These are phyloP conservation scores for Lantana camara DNA, from an alignment of 257 asterid genomes.

Conservation along the genomic window DNA sequence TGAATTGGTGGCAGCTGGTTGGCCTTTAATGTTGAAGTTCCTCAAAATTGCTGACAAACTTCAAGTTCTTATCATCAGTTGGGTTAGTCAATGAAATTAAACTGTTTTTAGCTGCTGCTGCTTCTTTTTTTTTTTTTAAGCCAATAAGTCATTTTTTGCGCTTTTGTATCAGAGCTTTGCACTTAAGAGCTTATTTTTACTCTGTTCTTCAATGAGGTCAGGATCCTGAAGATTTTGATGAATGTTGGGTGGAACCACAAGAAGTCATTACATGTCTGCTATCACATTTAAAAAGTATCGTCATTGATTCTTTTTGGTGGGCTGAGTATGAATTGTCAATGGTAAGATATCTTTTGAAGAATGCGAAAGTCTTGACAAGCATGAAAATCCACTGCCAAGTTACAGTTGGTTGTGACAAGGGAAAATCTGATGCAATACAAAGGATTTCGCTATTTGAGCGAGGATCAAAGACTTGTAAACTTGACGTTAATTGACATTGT, in stretches of 20 bases:
- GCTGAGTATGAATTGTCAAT: slow-evolving; percentile 15
- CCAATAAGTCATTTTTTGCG: too few relatives aligned
- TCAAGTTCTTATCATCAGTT: not conserved
- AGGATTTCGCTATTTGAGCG: not conserved
- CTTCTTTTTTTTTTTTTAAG: too few relatives aligned
- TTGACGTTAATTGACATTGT: too few relatives aligned
- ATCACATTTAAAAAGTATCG: slow-evolving; percentile 4
- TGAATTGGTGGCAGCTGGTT: not conserved
- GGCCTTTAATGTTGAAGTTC: not conserved
- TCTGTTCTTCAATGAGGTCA: not conserved
- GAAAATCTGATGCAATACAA: not conserved
- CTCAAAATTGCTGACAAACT: slow-evolving; percentile 22
- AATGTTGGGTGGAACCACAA: slow-evolving; percentile 23
- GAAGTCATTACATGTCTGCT: slow-evolving; percentile 8
- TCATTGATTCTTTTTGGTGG: not conserved
- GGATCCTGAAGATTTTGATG: not conserved
- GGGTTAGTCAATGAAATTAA: not conserved
- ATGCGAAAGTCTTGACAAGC: slow-evolving; percentile 11
- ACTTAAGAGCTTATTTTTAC: too few relatives aligned
- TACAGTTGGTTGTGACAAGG: not conserved
- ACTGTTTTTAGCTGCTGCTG: not conserved
- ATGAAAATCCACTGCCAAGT: not conserved
- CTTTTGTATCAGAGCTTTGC: not conserved
- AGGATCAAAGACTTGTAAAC: not conserved
- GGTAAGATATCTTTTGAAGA: slow-evolving; percentile 21